Base-by-base conservation (phyloP, 371 early-diverging fungal genomes). In the Chytridium lagenaria region DNA sequence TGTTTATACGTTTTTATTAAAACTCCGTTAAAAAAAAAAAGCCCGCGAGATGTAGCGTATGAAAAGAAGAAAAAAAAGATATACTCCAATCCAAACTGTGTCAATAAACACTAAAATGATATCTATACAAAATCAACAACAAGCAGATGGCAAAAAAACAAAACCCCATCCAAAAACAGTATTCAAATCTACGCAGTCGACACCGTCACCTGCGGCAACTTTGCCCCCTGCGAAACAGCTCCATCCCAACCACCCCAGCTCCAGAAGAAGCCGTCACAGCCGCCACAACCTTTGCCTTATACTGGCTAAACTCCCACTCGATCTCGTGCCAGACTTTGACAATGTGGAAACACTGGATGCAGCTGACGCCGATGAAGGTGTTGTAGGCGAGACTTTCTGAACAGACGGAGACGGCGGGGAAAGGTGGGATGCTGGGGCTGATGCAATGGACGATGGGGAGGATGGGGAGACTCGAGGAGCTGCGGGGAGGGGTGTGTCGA, bases 211-310 rank as follows among this genome's bases (percentile, higher is more conserved):
- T 61, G 61, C 36, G 61, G 61, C 16, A 61, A 7, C 37, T 61
- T 61, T 7, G 34, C 23, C 16, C 10, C 26, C 23, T 10, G 7
- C 55, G 36, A 28, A 61, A 12, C 7, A 44, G 12, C 44, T 7
- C 12, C 7, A 44, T 7, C 19, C 44, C 44, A 44, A 44, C 44
- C 44, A 44, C 44, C 19, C 44, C 44, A 44, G 44, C 44, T 12
- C 44, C 44, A 19, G 66, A 36, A 22, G 66, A 38, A 28, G 28
- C 37, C 44, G 44, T 33, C 5, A 66, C 66, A 16, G 30, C 66
- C 15, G 66, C 66, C 37, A 23, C 63, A 30, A 66, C 49, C 44
- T 66, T 66, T 3, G 66, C 66, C 44, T 66, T 66, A 16, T 66
- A 16, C 5, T 19, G 28, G 66, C 66, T 16, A 66, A 19, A 7